phyloP scores from a whole-genome alignment of 164 flowering plant species.

The Chloranthus sessilifolius region DNA sequence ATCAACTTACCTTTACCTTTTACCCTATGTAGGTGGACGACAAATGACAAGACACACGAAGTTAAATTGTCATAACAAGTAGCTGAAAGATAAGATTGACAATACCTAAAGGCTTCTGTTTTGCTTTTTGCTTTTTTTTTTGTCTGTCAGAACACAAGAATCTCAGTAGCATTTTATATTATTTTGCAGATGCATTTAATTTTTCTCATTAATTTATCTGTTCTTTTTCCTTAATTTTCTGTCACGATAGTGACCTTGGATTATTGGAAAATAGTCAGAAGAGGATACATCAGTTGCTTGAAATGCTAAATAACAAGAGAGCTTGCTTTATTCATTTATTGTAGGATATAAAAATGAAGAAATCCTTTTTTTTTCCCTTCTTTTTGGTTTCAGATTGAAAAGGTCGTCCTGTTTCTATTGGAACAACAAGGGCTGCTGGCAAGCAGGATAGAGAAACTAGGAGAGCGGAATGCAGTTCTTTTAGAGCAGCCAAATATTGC shows the following conservation, averaged over 20 bases:
- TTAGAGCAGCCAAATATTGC: slow-evolving; percentile 27
- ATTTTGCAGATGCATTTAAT: too few relatives aligned
- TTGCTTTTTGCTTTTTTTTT: too few relatives aligned
- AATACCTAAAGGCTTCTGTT: too few relatives aligned
- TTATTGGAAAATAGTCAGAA: neutral
- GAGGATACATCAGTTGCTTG: too few relatives aligned
- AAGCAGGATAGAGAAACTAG: slow-evolving; percentile 42
- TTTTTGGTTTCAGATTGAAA: slow-evolving; percentile 57
- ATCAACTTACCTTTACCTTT: too few relatives aligned
- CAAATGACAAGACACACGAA: too few relatives aligned
- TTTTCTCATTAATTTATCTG: neutral
- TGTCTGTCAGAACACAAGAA: too few relatives aligned
- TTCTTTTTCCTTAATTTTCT: neutral
- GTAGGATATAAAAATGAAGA: slow-evolving; percentile 1
- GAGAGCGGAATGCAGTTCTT: slow-evolving; percentile 36
- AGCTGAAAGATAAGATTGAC: too few relatives aligned
- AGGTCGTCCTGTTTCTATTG: slow-evolving; percentile 60
- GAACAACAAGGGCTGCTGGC: slow-evolving; percentile 81
- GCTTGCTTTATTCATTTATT: neutral
- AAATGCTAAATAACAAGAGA: neutral
- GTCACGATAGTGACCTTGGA: neutral
- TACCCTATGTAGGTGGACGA: too few relatives aligned
- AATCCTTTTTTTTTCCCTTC: slow-evolving; percentile 4
- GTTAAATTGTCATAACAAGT: too few relatives aligned
- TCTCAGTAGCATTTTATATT: too few relatives aligned